A percentile compares a stretch with the other conserved stretches of the same genome.
Evolutionary conservation across 495 filamentous ascomycete species (phyloP).

Genomic region (Parathielavia appendiculata): DNA sequence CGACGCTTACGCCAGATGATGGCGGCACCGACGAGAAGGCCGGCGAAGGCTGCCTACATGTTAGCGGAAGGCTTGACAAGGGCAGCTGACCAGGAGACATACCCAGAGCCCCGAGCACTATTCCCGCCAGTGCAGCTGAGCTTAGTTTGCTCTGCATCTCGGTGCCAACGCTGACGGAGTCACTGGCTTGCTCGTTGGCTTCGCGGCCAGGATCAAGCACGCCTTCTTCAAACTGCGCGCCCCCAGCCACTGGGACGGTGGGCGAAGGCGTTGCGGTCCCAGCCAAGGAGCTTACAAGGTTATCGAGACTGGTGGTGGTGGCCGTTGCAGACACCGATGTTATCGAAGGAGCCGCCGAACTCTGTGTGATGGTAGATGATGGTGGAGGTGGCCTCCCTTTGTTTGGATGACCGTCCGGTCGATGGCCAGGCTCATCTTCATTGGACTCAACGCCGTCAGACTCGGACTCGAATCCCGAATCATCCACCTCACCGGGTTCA

Average conservation of each 20-base stretch:
- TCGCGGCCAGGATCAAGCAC: neutral
- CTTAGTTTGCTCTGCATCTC: neutral
- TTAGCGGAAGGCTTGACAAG: neutral
- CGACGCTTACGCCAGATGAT: slow-evolving; percentile 23
- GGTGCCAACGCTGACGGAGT: neutral
- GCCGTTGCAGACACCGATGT: too few species aligned
- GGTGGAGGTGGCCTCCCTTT: neutral
- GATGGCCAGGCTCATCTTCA: neutral
- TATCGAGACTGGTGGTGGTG: neutral
- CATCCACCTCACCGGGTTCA: neutral
- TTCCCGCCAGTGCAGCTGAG: slow-evolving; percentile 16
- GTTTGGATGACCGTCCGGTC: too few species aligned
- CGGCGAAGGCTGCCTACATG: slow-evolving; percentile 15
- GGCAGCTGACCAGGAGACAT: neutral
- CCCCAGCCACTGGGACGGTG: slow-evolving; percentile 1
- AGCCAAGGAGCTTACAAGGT: neutral
- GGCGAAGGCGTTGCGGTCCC: neutral
- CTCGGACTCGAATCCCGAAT: too few species aligned
- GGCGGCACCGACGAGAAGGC: slow-evolving; percentile 12
- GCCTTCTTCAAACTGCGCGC: neutral
- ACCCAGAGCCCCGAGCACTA: slow-evolving; percentile 24
- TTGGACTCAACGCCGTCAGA: slow-evolving; percentile 1
- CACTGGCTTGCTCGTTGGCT: neutral
- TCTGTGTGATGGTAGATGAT: neutral
- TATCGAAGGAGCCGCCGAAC: too few species aligned